Percentiles rank a stretch among this genome's conserved stretches.
Evolutionary conservation across 23 red algal genomes (phyloP).

Genomic region (Porphyridium purpureum): DNA sequence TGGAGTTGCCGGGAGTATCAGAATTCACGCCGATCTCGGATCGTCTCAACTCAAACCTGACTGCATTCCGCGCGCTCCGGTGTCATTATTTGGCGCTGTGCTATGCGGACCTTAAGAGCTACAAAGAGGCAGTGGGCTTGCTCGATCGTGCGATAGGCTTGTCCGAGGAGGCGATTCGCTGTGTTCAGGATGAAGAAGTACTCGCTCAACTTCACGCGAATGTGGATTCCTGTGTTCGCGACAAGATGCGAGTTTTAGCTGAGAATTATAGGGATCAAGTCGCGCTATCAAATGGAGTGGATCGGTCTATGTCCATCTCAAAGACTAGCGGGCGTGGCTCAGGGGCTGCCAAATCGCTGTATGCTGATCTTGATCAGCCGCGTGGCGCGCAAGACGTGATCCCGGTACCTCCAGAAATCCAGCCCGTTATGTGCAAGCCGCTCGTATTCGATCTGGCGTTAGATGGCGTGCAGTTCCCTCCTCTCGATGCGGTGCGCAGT

Average conservation of each 20-base stretch:
- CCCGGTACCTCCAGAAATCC: constrained; percentile 39
- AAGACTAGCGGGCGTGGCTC: no score
- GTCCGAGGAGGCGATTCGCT: constrained; percentile 25
- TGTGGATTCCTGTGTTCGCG: no score
- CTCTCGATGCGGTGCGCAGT: no score
- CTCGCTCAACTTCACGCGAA: no score
- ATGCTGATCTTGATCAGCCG: no score
- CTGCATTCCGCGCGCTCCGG: constrained; percentile 24
- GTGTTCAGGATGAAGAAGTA: no score
- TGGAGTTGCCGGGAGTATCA: constrained; percentile 16
- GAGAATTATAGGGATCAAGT: no score
- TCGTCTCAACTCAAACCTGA: constrained; percentile 10
- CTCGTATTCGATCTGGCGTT: constrained; percentile 57
- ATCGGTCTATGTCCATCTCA: no score
- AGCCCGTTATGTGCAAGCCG: constrained; percentile 49
- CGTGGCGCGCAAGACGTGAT: no score
- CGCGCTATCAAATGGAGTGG: no score
- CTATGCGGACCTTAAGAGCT: constrained; percentile 14
- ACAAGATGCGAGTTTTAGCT: no score
- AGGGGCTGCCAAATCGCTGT: no score
- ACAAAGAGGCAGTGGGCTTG: constrained; percentile 30
- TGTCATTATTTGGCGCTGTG: constrained; percentile 43
- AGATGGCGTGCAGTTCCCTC: constrained; percentile 21
- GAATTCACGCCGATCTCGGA: constrained; percentile 5
- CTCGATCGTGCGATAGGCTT: constrained; percentile 11